Percentiles rank a stretch among this genome's conserved stretches.
These are phyloP conservation scores for Neoboletus subvelutipes DNA, from an alignment of 768 basidiomycete species.

Conservation along the genomic window DNA sequence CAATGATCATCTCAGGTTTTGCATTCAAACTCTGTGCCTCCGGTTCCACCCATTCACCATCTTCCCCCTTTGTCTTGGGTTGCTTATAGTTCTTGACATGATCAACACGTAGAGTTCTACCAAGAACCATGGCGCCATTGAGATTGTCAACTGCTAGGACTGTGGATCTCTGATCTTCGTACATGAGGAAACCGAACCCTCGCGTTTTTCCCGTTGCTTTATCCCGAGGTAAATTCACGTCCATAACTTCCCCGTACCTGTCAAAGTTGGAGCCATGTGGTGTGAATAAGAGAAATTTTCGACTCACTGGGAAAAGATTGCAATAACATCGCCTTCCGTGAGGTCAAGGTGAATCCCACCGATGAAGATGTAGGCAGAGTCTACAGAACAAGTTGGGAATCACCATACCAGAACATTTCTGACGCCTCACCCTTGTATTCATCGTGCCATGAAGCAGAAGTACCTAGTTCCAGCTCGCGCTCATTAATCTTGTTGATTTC, in stretches of 20 bases:
- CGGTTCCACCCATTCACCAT: slow-evolving; percentile 81
- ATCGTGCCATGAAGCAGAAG: slow-evolving; percentile 87
- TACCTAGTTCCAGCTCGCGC: slow-evolving; percentile 78
- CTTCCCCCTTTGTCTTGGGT: slow-evolving; percentile 70
- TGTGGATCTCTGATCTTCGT: slow-evolving; percentile 96
- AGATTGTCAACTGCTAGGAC: slow-evolving; percentile 97
- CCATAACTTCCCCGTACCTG: slow-evolving; percentile 96
- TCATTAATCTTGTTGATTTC: slow-evolving; percentile 96
- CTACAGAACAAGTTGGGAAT: slow-evolving; percentile 36
- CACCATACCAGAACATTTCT: not conserved
- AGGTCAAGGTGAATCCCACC: slow-evolving; percentile 87
- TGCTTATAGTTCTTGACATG: slow-evolving; percentile 94
- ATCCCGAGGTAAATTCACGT: slow-evolving; percentile 92
- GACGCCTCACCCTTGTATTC: slow-evolving; percentile 73
- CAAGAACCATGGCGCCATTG: slow-evolving; percentile 89
- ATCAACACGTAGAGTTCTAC: slow-evolving; percentile 86
- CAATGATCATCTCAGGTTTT: slow-evolving; percentile 67
- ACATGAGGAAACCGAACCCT: slow-evolving; percentile 98
- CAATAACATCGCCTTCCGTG: slow-evolving; percentile 96
- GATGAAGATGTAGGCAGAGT: slow-evolving; percentile 93
- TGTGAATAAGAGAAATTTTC: not conserved
- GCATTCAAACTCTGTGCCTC: slow-evolving; percentile 90
- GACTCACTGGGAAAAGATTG: slow-evolving; percentile 95
- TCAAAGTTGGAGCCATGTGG: not conserved
- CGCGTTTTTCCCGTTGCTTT: slow-evolving; percentile 86